Conservation (phyloP, 352 stramenopile genomes). For the Pythium myriotylum region DNA sequence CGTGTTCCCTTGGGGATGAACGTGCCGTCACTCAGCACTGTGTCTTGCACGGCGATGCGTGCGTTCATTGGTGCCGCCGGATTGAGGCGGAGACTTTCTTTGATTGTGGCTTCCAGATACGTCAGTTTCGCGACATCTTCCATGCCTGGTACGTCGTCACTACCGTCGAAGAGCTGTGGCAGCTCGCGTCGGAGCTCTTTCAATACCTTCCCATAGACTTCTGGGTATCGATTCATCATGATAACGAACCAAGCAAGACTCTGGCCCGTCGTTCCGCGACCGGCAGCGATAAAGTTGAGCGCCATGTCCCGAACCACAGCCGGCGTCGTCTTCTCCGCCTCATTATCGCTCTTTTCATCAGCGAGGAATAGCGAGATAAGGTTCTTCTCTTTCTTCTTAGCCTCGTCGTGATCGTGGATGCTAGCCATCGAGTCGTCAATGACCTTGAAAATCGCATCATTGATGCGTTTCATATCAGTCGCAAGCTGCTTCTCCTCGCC, state of each 20-base stretch:
- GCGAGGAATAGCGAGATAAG: constrained; percentile 50
- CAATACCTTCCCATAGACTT: constrained; percentile 32
- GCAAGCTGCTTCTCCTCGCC: constrained; percentile 30
- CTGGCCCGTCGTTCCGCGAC: constrained; percentile 72
- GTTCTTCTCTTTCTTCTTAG: constrained; percentile 26
- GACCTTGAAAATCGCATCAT: constrained; percentile 31
- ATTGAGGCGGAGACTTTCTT: constrained; percentile 65
- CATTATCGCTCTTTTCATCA: constrained; percentile 18
- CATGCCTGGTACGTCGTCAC: constrained; percentile 31
- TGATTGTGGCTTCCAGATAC: constrained; percentile 57
- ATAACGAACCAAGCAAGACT: constrained; percentile 79
- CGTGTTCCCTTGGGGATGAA: constrained; percentile 55
- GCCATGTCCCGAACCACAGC: constrained; percentile 63
- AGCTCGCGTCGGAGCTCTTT: constrained; percentile 32
- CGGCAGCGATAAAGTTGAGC: constrained; percentile 81
- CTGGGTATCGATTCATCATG: constrained; percentile 67
- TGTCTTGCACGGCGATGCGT: constrained; percentile 52
- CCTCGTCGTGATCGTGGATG: not conserved
- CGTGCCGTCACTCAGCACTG: constrained; percentile 68
- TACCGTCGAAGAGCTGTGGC: constrained; percentile 17
- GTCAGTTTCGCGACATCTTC: constrained; percentile 51
- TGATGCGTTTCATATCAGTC: constrained; percentile 29
- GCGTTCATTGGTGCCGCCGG: constrained; percentile 60
- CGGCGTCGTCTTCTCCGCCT: constrained; percentile 17
- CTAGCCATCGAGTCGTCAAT: constrained; percentile 29